Evolutionary conservation across 495 filamentous ascomycete species (phyloP).

Genomic region (Hypoxylon fragiforme): DNA sequence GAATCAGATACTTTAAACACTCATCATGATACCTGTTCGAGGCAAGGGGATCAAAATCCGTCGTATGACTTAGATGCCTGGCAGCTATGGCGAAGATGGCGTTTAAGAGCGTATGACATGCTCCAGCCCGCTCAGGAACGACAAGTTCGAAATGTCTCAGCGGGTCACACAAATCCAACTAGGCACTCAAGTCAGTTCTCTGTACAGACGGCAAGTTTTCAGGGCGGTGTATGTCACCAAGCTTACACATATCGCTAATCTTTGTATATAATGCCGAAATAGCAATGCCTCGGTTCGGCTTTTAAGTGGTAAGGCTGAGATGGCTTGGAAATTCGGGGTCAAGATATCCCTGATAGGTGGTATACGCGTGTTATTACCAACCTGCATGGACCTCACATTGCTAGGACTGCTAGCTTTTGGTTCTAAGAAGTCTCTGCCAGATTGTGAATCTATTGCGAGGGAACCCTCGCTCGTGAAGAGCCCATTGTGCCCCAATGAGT

Average conservation of each 20-base stretch:
- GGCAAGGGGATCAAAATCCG: constrained; percentile 48
- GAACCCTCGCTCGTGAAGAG: background rate
- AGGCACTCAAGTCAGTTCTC: constrained; percentile 13
- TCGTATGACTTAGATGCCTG: constrained; percentile 55
- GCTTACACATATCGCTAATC: constrained; percentile 54
- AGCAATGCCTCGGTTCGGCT: constrained; percentile 45
- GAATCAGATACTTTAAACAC: constrained; percentile 55
- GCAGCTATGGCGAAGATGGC: constrained; percentile 63
- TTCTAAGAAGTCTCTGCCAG: background rate
- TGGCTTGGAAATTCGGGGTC: constrained; percentile 5
- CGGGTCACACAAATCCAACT: constrained; percentile 64
- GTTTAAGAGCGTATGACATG: constrained; percentile 57
- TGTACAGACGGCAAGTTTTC: too few species aligned
- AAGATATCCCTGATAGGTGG: constrained; percentile 1
- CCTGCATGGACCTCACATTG: background rate
- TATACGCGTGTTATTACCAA: constrained; percentile 1
- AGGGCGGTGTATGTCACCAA: too few species aligned
- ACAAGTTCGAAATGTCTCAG: constrained; percentile 56
- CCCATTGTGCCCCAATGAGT: background rate
- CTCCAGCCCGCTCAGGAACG: constrained; percentile 55
- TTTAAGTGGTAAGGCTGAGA: constrained; percentile 42
- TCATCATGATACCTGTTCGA: constrained; percentile 54
- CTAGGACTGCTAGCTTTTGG: background rate
- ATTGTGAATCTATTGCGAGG: background rate
- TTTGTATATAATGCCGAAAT: constrained; percentile 53